phyloP scores from a whole-genome alignment of 306 rosid species.

The Benincasa hispida region DNA sequence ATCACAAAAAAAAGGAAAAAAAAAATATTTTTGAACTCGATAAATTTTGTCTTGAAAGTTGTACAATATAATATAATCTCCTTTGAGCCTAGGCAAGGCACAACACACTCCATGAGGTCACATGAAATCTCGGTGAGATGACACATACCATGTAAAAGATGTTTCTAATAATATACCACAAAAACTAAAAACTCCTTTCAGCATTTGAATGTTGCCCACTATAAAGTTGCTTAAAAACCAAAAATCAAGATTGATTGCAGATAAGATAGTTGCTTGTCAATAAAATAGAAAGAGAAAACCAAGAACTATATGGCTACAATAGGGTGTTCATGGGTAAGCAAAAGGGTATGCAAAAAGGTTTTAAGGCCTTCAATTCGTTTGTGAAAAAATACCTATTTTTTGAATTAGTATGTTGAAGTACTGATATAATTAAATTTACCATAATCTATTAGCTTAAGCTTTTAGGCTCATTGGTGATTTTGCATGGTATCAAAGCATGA shows the following conservation, averaged over 20 bases:
- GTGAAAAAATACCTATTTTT: background rate
- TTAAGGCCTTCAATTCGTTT: background rate
- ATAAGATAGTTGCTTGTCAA: background rate
- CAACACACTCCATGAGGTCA: background rate
- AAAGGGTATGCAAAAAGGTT: background rate
- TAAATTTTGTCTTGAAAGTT: background rate
- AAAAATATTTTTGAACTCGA: background rate
- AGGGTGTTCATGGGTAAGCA: background rate
- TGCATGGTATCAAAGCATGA: too few species aligned
- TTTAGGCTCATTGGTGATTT: background rate
- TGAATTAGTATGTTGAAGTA: background rate
- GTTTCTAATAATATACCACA: background rate
- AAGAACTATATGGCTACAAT: background rate
- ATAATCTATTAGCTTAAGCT: background rate
- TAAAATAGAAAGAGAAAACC: background rate
- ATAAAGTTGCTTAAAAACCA: background rate
- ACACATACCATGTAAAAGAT: background rate
- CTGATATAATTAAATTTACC: background rate
- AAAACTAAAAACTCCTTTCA: background rate
- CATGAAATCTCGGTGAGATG: background rate
- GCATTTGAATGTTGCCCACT: background rate
- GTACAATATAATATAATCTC: background rate
- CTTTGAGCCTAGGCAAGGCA: background rate
- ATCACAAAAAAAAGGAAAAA: too few species aligned
- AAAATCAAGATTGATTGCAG: background rate